phyloP scores from a whole-genome alignment of 2,329 filamentous ascomycete genomes.

The Colletotrichum godetiae region DNA sequence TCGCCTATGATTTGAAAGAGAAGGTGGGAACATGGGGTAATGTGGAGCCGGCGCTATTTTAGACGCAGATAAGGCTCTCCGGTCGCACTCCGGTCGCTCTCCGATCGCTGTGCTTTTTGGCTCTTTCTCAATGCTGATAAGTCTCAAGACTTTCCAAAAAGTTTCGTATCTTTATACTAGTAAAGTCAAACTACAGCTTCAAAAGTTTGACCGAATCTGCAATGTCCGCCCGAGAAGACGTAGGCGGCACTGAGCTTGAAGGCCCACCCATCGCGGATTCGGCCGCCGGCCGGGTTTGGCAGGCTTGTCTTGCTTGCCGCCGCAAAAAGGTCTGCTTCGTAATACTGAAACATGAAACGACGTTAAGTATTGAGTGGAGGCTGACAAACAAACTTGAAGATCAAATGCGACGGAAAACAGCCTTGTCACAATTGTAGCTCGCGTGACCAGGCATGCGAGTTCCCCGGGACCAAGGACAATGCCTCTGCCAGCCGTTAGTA shows the following conservation, averaged over 20 bases:
- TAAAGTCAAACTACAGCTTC: no score
- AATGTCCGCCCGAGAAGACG: neutral
- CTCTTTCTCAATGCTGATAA: no score
- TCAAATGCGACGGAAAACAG: constrained; percentile 42
- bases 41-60: no score
- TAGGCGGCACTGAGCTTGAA: neutral
- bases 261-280: constrained; percentile 39
- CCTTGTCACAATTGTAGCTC: constrained; percentile 41
- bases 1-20: no score
- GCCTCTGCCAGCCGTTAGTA: constrained; percentile 39
- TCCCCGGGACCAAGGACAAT: constrained; percentile 39
- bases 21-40: no score
- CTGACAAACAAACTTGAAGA: constrained; percentile 24
- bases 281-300: constrained; percentile 22
- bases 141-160: no score
- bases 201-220: no score
- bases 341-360: neutral
- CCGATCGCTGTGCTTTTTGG: no score
- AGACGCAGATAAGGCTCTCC: no score
- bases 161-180: no score
- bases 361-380: no score
- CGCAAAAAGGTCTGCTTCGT: constrained; percentile 36
- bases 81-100: no score
- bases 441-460: constrained; percentile 37
- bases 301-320: constrained; percentile 38